Evolutionary conservation across 345 rosid species (phyloP).

Genomic region (Murraya koenigii): DNA sequence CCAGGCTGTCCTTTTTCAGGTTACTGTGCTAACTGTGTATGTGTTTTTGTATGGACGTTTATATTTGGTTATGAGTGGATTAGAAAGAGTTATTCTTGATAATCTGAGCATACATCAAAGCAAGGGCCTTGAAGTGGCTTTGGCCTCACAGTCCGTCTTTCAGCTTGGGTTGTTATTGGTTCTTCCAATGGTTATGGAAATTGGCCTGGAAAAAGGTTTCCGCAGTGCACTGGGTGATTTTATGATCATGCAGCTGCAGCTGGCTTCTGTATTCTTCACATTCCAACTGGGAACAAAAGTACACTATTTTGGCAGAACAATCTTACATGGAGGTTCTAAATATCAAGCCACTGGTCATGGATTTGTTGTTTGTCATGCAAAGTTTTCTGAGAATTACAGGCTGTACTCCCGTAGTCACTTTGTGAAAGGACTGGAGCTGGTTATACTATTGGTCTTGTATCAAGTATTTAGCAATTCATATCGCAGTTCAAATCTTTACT

Average conservation of each 20-base stretch:
- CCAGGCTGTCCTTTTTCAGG: constrained; percentile 37
- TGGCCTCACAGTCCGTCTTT: constrained; percentile 77
- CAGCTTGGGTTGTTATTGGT: constrained; percentile 84
- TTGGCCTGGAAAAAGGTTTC: constrained; percentile 91
- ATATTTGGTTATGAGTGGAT: constrained; percentile 87
- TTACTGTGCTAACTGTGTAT: constrained; percentile 79
- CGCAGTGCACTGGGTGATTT: constrained; percentile 84
- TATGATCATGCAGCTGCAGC: constrained; percentile 95
- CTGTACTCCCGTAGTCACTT: constrained; percentile 91
- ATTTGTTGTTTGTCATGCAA: constrained; percentile 87
- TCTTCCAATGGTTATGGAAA: constrained; percentile 96
- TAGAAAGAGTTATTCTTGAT: constrained; percentile 60
- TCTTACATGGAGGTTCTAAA: constrained; percentile 89
- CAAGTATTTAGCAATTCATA: constrained; percentile 69
- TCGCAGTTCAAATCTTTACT: constrained; percentile 65
- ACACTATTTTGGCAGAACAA: constrained; percentile 87
- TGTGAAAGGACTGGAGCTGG: constrained; percentile 85
- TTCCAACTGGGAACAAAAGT: constrained; percentile 98
- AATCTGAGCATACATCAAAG: constrained; percentile 53
- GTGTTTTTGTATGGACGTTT: constrained; percentile 91
- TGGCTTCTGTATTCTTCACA: constrained; percentile 91
- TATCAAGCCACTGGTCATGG: constrained; percentile 88
- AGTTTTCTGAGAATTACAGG: constrained; percentile 89
- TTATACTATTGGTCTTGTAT: constrained; percentile 64
- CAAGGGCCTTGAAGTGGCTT: constrained; percentile 86